phyloP scores from a whole-genome alignment of 805 yeast genomes.

The Saturnispora hagleri region DNA sequence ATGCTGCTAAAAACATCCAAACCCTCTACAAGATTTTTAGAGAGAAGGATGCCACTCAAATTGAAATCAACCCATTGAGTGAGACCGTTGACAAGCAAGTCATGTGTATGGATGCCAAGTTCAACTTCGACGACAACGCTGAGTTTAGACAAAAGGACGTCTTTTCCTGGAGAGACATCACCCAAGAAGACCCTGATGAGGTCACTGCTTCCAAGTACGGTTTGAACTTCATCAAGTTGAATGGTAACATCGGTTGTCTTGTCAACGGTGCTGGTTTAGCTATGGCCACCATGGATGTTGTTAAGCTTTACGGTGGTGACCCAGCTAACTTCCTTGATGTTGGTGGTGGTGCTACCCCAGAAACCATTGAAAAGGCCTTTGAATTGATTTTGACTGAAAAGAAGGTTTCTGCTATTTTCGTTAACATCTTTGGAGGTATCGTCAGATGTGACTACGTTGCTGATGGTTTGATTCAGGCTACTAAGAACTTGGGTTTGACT shows the following conservation, averaged over 20 bases:
- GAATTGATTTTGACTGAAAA: constrained; percentile 83
- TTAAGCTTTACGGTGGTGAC: constrained; percentile 94
- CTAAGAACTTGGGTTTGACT: constrained; percentile 80
- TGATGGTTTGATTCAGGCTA: constrained; percentile 90
- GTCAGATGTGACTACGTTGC: constrained; percentile 99
- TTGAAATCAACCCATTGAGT: constrained; percentile 95
- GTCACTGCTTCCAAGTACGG: constrained; percentile 84
- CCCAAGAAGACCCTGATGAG: constrained; percentile 98
- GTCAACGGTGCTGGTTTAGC: constrained; percentile 99
- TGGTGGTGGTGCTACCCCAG: constrained; percentile 99
- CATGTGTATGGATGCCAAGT: constrained; percentile 98
- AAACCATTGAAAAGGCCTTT: constrained; percentile 95
- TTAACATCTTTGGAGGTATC: constrained; percentile 98
- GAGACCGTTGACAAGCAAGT: constrained; percentile 88
- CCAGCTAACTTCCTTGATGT: constrained; percentile 99
- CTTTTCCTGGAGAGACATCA: constrained; percentile 90
- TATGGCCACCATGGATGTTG: constrained; percentile 99
- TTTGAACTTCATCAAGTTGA: constrained; percentile 92
- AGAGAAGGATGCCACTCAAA: constrained; percentile 95
- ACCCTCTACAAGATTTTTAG: constrained; percentile 81
- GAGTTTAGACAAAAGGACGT: constrained; percentile 90
- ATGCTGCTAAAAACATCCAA: constrained; percentile 81
- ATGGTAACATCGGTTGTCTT: constrained; percentile 97
- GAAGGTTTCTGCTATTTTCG: constrained; percentile 89
- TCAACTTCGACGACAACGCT: constrained; percentile 96